Percentiles rank a stretch among this genome's conserved stretches.
Evolutionary conservation across 2,329 filamentous ascomycete species (phyloP).

Genomic region (Arthrobotrys entomopaga): DNA sequence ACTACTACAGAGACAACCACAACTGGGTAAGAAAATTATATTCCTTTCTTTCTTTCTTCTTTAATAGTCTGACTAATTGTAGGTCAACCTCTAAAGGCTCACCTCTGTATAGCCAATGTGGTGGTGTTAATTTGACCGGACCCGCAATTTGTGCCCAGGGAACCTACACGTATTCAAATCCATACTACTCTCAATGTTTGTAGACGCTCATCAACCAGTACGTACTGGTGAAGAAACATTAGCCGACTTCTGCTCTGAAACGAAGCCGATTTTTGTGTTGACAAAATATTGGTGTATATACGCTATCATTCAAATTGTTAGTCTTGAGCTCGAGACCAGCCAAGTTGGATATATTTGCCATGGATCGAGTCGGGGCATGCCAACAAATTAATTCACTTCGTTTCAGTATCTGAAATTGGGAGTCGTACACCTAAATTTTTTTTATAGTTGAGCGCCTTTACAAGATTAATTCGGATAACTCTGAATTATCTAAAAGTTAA

Average conservation of each 20-base stretch:
- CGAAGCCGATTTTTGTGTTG: too few relatives aligned
- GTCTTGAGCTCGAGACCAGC: too few relatives aligned
- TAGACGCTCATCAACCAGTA: constrained; percentile 4
- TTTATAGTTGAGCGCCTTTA: too few relatives aligned
- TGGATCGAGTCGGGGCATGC: too few relatives aligned
- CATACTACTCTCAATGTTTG: constrained; percentile 59
- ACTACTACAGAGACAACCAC: constrained; percentile 27
- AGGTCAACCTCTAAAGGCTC: constrained; percentile 37
- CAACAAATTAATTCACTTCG: too few relatives aligned
- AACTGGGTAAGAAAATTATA: constrained; percentile 16
- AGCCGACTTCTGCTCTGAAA: not conserved
- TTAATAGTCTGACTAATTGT: constrained; percentile 2
- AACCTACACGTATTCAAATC: constrained; percentile 59
- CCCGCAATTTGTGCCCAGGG: constrained; percentile 59
- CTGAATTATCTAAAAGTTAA: too few relatives aligned
- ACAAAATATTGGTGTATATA: too few relatives aligned
- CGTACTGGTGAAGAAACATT: not conserved
- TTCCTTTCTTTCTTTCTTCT: not conserved
- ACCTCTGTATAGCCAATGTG: constrained; percentile 57
- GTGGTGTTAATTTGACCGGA: constrained; percentile 57
- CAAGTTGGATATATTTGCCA: too few relatives aligned
- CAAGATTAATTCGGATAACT: too few relatives aligned
- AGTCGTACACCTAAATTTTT: too few relatives aligned
- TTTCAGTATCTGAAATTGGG: too few relatives aligned
- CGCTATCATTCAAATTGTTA: too few relatives aligned